Evolutionary conservation across 2,329 filamentous ascomycete species (phyloP).

Genomic region (Xylaria digitata): DNA sequence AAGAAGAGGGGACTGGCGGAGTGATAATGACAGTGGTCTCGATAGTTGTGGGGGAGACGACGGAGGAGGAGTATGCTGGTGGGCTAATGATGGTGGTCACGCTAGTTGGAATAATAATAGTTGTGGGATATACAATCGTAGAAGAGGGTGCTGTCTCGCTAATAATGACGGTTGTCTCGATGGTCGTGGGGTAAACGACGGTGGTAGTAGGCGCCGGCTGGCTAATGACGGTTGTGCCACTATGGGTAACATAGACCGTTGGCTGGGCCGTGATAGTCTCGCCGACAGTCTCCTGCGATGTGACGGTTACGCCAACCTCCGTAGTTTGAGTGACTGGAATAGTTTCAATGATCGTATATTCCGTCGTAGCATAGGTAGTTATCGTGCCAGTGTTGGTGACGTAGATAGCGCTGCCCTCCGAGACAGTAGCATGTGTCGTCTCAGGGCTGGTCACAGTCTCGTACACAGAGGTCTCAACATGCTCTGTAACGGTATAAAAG

Average conservation of each 20-base stretch:
- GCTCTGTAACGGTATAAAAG: conserved; percentile 49
- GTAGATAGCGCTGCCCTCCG: conserved; percentile 55
- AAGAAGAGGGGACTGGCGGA: background rate
- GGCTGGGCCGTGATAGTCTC: conserved; percentile 52
- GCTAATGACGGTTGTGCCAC: conserved; percentile 51
- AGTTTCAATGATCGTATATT: conserved; percentile 53
- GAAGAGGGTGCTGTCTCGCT: conserved; percentile 10
- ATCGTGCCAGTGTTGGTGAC: conserved; percentile 58
- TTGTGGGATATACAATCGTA: conserved; percentile 25
- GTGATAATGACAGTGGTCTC: background rate
- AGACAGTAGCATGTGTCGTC: conserved; percentile 57
- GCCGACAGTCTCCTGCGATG: conserved; percentile 51
- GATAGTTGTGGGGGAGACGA: background rate
- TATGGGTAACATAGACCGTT: conserved; percentile 49
- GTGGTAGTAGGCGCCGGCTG: conserved; percentile 43
- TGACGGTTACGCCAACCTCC: conserved; percentile 55
- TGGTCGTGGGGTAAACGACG: conserved; percentile 40
- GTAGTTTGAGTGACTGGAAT: conserved; percentile 56
- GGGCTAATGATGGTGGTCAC: background rate
- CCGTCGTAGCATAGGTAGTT: conserved; percentile 54
- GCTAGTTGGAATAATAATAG: conserved; percentile 3
- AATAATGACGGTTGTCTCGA: conserved; percentile 18
- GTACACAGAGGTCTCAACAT: conserved; percentile 48
- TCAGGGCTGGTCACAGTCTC: conserved; percentile 55
- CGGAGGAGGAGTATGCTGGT: background rate